Evolutionary conservation across 768 basidiomycete genomes (phyloP), one percentile per base, ranked within the genome.

Genomic region (Leccinellum rugosiceps): DNA sequence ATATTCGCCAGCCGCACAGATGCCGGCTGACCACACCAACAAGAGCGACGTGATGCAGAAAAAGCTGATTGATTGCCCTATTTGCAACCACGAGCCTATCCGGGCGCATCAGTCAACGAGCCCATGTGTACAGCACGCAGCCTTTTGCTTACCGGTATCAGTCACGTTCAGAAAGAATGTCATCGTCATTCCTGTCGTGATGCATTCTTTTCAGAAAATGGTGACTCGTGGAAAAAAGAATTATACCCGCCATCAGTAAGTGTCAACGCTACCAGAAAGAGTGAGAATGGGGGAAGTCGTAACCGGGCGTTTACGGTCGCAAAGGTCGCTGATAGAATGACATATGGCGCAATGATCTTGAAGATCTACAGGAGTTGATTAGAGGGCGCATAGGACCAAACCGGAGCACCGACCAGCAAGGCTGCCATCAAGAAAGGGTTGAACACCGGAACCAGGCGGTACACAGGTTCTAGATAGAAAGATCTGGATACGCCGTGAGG

Each of bases 391-490:
- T 26, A 19, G 28, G n/a, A 48, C 41, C 28, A 58, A 51, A 49
- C 13, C 3, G 47, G 13, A 49, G 19, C 13, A 44, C 78, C n/a
- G 53, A 89, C 88, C 60, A 92, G 72, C 21, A 91, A 77, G 4
- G 81, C 68, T 0, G 86, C 80, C 92, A 93, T 93, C 58, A 89
- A 78, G 72, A 93, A 93, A 0, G 92, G 92, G 59, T 80, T 88
- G 69, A 94, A 94, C 50, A 91, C 80, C 1, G 92, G 90, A 60
- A 94, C 86, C 15, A 94, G 78, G 17, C 92, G 87, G 65, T 92
- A 94, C 7, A 94, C 92, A 3, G 92, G 92, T 41, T 87, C 91
- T 19, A 94, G 78, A 70, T 94, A 94, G 72, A 94, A 94, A 3
- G 89, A 90, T 17, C 84, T 87, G 47, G 28, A 31, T 6, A 15